A percentile compares a stretch with the other conserved stretches of the same genome.
phyloP scores from a whole-genome alignment of 192 early-diverging fungal genomes.

The Podila verticillata region DNA sequence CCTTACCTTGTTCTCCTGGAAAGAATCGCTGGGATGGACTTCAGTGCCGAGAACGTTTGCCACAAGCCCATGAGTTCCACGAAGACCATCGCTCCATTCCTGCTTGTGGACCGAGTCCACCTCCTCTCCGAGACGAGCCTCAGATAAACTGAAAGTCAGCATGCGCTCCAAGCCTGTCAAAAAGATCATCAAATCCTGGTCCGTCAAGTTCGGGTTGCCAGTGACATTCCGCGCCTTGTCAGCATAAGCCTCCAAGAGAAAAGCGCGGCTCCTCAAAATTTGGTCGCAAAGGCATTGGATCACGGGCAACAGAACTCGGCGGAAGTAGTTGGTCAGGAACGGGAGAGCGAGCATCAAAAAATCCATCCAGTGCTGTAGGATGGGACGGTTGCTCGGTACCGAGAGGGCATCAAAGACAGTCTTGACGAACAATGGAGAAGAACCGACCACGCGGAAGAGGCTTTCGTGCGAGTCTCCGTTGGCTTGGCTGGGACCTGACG shows the following conservation, averaged over 20 bases:
- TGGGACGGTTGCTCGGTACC: constrained; percentile 66
- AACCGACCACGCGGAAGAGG: constrained; percentile 32
- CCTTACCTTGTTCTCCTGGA: constrained; percentile 44
- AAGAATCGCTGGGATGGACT: constrained; percentile 38
- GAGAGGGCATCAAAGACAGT: constrained; percentile 70
- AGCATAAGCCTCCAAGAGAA: constrained; percentile 22
- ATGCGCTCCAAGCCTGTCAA: constrained; percentile 45
- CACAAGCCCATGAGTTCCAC: constrained; percentile 35
- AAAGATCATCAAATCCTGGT: constrained; percentile 49
- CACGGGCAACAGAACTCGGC: constrained; percentile 68
- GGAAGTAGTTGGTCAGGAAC: constrained; percentile 68
- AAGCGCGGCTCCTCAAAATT: constrained; percentile 48
- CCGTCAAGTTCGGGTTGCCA: constrained; percentile 25
- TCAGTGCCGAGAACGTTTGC: constrained; percentile 45
- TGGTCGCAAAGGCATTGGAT: constrained; percentile 71
- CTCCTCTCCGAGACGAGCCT: constrained; percentile 46
- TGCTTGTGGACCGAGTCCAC: constrained; percentile 38
- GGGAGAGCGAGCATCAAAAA: constrained; percentile 72
- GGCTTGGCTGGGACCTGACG: neutral
- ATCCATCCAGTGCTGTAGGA: constrained; percentile 82
- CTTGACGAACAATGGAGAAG: constrained; percentile 63
- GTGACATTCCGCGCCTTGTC: neutral
- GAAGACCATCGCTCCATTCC: constrained; percentile 41
- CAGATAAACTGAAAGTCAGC: constrained; percentile 41
- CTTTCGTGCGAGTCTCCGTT: constrained; percentile 21